A percentile compares a stretch with the other conserved stretches of the same genome.
phyloP scores from a whole-genome alignment of 495 filamentous ascomycete genomes.

The Melanomma pulvis-pyrius region DNA sequence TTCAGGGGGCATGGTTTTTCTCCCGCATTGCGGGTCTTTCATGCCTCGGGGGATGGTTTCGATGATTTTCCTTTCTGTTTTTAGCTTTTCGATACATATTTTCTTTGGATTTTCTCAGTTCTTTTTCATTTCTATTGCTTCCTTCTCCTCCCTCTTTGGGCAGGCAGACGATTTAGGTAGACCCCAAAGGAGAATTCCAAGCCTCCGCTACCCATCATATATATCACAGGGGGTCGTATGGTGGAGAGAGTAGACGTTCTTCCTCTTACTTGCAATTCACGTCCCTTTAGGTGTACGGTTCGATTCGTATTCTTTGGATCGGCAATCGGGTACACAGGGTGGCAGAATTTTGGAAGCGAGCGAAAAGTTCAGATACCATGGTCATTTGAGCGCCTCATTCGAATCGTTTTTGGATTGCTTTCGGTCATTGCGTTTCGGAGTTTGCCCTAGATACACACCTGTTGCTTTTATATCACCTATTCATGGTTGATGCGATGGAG shows the following conservation, averaged over 20 bases:
- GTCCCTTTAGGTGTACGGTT: not conserved
- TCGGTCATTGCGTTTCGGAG: not conserved
- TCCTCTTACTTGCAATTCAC: not conserved
- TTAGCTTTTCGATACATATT: not conserved
- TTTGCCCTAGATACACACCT: not conserved
- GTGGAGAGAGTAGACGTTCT: not conserved
- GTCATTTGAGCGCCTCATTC: constrained; percentile 21
- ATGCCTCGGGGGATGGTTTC: constrained; percentile 31
- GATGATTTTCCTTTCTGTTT: constrained; percentile 24
- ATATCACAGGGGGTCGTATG: not conserved
- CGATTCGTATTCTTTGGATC: not conserved
- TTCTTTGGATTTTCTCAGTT: constrained; percentile 4
- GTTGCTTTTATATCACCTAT: not conserved
- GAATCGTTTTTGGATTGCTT: not conserved
- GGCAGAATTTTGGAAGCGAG: constrained; percentile 6
- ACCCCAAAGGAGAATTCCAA: no score
- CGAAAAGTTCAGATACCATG: constrained; percentile 33
- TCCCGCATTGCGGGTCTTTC: constrained; percentile 37
- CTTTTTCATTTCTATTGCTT: not conserved
- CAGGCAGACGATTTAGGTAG: no score
- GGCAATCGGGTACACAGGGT: not conserved
- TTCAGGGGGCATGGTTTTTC: constrained; percentile 36
- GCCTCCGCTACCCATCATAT: no score
- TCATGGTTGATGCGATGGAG: not conserved
- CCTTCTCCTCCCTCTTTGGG: not conserved